Conservation (phyloP, 2,329 filamentous ascomycete species). For the Gremmenia infestans region DNA sequence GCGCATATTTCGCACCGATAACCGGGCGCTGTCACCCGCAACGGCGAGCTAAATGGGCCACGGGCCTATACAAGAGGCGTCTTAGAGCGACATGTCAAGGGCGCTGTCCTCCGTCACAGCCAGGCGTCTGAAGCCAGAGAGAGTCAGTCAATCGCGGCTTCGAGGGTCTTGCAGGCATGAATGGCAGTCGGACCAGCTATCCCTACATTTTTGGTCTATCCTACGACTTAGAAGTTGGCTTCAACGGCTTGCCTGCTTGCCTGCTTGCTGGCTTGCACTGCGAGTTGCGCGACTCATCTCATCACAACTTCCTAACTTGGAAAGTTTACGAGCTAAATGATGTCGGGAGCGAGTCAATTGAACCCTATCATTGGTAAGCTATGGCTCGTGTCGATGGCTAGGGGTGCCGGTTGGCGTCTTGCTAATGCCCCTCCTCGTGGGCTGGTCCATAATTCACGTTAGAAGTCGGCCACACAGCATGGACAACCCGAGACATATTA, state of each 20-base stretch:
- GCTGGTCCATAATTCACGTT: constrained; percentile 1
- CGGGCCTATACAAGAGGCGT: constrained; percentile 3
- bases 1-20: constrained; percentile 20
- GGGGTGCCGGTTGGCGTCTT: constrained; percentile 1
- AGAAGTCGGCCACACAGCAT: constrained; percentile 1
- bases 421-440: background rate
- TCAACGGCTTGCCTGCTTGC: background rate
- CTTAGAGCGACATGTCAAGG: background rate
- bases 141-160: background rate
- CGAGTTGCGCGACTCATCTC: constrained; percentile 1
- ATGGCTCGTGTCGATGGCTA: background rate
- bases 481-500: background rate
- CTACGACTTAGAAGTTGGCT: background rate
- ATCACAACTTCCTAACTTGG: constrained; percentile 5
- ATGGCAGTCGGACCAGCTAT: background rate
- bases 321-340: constrained; percentile 1
- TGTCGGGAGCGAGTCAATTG: background rate
- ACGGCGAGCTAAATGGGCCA: constrained; percentile 9
- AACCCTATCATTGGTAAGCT: background rate
- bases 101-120: background rate
- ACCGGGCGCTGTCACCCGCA: constrained; percentile 22
- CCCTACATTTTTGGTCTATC: background rate
- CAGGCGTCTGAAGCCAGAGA: background rate
- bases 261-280: background rate
- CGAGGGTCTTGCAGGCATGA: background rate